Evolutionary conservation across 495 filamentous ascomycete genomes (phyloP), one percentile per base, ranked within the genome.

Genomic region (Filosporella fistucella): DNA sequence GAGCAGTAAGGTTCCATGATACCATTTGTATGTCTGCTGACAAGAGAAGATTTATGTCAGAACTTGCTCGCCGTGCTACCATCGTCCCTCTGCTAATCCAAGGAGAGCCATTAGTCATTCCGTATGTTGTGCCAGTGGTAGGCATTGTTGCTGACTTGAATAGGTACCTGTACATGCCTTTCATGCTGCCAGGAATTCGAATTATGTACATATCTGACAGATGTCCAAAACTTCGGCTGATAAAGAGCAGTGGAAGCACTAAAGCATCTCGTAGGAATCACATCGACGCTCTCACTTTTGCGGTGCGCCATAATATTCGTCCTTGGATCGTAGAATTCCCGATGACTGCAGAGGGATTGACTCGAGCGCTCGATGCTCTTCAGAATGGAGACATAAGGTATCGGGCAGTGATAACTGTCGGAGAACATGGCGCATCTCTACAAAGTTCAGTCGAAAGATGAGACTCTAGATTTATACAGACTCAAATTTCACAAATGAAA

Each of bases 351-450:
- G 65, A 70, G 22, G 80, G 79, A 17, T 73, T 82, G 28, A 67
- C 68, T 32, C 52, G 72, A 32, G 78, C 77, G 1, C 69, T 82
- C 69, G 49, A 72, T 28, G 70, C 61, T 22, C 59, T 82, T 45
- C 64, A 72, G 1, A 39, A 65, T 7, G 79, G 80, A 2, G 66
- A 74, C 41, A 71, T 84, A 56, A 61, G 75, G 42, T 84, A 81
- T 59, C 61, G 80, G 12, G 76, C 59, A 40, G 73, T 79, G 9
- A 48, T 79, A 16, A 30, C n/a, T n/a, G n/a, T n/a, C n/a, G n/a
- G n/a, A n/a, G n/a, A n/a, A n/a, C n/a, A n/a, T n/a, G n/a, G n/a
- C n/a, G n/a, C n/a, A n/a, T n/a, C n/a, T n/a, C n/a, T n/a, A n/a
- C n/a, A n/a, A n/a, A n/a, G n/a, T n/a, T n/a, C n/a, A n/a, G n/a